Evolutionary conservation across 2,329 filamentous ascomycete genomes (phyloP).

Genomic region (Phialophora macrospora): DNA sequence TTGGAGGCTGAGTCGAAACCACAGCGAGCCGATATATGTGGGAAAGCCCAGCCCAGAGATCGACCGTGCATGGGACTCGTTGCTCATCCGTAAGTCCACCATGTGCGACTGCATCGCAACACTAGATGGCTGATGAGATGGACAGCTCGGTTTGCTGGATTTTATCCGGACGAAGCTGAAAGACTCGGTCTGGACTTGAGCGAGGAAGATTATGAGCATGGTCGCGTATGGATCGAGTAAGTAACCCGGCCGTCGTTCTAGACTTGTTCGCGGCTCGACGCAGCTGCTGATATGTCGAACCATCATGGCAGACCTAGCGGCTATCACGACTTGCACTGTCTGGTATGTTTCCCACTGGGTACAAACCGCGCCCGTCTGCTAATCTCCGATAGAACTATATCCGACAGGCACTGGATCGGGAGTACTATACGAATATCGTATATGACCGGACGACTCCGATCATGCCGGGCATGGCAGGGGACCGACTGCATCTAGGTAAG

Average conservation of each 20-base stretch:
- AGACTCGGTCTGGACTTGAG: neutral
- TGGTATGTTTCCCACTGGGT: neutral
- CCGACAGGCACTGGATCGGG: slow-evolving; percentile 5
- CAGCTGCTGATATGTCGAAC: neutral
- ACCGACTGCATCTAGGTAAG: slow-evolving; percentile 7
- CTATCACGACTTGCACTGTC: slow-evolving; percentile 11
- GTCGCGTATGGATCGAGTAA: slow-evolving; percentile 4
- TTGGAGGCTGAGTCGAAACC: slow-evolving; percentile 7
- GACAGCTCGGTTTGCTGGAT: slow-evolving; percentile 6
- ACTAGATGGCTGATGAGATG: neutral
- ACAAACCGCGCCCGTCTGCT: neutral
- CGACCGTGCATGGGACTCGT: slow-evolving; percentile 6
- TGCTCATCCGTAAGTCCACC: slow-evolving; percentile 2
- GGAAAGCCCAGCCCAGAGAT: slow-evolving; percentile 11
- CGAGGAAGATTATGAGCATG: slow-evolving; percentile 9
- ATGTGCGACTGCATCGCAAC: neutral
- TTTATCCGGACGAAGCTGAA: neutral
- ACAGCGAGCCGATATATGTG: slow-evolving; percentile 9
- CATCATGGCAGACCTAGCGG: slow-evolving; percentile 1
- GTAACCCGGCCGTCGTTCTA: neutral
- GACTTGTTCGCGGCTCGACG: neutral
- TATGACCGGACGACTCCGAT: slow-evolving; percentile 3
- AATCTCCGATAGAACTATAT: slow-evolving; percentile 1
- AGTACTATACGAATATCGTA: slow-evolving; percentile 7
- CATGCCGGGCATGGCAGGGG: slow-evolving; percentile 9